Conservation (phyloP, 768 basidiomycete species). For the Mycena leptocephala region DNA sequence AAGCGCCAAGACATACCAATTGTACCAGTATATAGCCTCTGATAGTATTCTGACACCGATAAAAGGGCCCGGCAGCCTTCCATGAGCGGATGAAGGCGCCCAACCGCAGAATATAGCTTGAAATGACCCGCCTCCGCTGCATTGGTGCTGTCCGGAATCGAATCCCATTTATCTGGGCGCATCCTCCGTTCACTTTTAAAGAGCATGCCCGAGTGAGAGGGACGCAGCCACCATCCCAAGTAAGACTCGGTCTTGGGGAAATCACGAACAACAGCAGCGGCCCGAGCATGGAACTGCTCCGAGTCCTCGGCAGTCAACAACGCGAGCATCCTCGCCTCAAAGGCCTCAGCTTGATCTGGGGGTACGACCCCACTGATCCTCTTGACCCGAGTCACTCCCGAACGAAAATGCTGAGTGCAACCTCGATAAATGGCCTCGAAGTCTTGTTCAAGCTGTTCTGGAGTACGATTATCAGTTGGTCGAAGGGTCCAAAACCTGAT, state of each 20-base stretch:
- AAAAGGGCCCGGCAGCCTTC: constrained; percentile 38
- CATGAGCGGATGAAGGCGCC: constrained; percentile 35
- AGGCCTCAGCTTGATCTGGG: background rate
- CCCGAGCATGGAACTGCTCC: background rate
- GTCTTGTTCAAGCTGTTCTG: background rate
- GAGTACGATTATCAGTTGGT: background rate
- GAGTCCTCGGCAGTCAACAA: background rate
- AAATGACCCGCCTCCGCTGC: constrained; percentile 55
- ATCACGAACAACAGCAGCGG: background rate
- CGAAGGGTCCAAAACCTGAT: background rate
- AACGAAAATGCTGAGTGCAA: background rate
- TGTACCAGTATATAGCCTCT: constrained; percentile 18
- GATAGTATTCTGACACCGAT: constrained; percentile 39
- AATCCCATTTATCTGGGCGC: constrained; percentile 48
- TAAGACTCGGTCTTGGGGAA: background rate
- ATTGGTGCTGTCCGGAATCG: constrained; percentile 52
- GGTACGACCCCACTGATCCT: constrained; percentile 3
- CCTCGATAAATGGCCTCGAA: background rate
- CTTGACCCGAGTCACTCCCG: background rate
- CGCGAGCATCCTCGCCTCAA: background rate
- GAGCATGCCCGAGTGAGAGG: constrained; percentile 48
- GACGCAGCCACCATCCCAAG: background rate
- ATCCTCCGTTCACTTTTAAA: constrained; percentile 45
- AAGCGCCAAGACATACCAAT: background rate
- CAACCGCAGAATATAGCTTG: constrained; percentile 44